Evolutionary conservation across 2,329 filamentous ascomycete genomes (phyloP).

Genomic region (Ophiostoma angusticollis): DNA sequence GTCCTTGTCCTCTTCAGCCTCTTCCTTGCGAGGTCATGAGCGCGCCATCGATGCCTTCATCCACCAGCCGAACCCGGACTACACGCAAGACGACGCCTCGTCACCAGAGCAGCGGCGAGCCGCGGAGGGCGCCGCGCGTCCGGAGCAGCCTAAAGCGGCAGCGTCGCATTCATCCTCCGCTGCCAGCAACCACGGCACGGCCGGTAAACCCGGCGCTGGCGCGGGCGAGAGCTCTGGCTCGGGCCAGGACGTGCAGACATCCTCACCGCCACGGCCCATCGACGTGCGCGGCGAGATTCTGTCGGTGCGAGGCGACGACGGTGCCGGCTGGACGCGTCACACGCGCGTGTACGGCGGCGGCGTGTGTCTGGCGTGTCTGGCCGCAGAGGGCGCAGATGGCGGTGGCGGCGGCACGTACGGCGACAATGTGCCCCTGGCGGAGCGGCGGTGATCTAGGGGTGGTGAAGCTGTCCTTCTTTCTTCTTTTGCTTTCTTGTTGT

Average conservation of each 20-base stretch:
- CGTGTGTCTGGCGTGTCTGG: constrained; percentile 42
- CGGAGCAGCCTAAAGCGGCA: background rate
- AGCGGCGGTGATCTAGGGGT: constrained; percentile 29
- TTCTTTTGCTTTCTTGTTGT: background rate
- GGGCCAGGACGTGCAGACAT: too few species aligned
- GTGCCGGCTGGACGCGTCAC: constrained; percentile 41
- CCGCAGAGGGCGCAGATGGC: constrained; percentile 31
- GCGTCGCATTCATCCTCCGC: background rate
- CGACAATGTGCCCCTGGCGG: constrained; percentile 38
- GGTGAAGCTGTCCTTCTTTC: background rate
- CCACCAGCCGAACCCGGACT: constrained; percentile 38
- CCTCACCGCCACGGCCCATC: constrained; percentile 20
- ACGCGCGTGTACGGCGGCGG: constrained; percentile 47
- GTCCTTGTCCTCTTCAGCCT: too few species aligned
- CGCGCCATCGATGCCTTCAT: constrained; percentile 28
- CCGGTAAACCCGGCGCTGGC: too few species aligned
- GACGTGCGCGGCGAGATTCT: constrained; percentile 38
- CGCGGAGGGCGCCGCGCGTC: too few species aligned
- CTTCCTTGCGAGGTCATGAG: too few species aligned
- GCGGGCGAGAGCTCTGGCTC: too few species aligned
- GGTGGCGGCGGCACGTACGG: constrained; percentile 40
- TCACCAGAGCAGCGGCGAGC: too few species aligned
- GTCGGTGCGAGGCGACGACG: constrained; percentile 33
- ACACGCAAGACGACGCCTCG: constrained; percentile 13
- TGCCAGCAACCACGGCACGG: too few species aligned